Conservation (phyloP, 495 filamentous ascomycete genomes). For the Penicillium cataractarum region DNA sequence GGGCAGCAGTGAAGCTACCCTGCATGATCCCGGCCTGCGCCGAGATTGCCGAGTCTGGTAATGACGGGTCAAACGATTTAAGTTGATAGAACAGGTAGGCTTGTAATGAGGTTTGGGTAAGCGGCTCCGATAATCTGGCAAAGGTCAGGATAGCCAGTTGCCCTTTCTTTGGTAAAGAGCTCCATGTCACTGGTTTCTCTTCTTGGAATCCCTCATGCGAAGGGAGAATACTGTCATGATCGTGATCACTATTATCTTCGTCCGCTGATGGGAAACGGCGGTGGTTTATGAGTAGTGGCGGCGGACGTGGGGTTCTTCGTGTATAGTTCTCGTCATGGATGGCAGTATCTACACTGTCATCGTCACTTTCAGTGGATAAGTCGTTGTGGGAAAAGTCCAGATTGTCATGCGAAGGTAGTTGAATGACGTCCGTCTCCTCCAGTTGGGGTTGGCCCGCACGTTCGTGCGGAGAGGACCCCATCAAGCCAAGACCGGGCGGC, state of each 20-base stretch:
- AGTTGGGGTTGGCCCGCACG: constrained; percentile 7
- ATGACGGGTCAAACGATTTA: constrained; percentile 64
- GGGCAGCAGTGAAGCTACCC: constrained; percentile 75
- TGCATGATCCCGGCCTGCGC: constrained; percentile 76
- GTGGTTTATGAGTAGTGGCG: constrained; percentile 23
- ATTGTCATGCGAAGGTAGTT: background rate
- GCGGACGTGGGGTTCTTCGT: constrained; percentile 2
- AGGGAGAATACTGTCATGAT: constrained; percentile 16
- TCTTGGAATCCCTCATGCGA: constrained; percentile 5
- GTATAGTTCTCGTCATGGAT: background rate
- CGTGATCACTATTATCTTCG: constrained; percentile 22
- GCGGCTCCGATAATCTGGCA: constrained; percentile 75
- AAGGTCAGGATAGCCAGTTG: constrained; percentile 76
- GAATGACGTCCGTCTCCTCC: constrained; percentile 7
- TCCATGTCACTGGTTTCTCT: constrained; percentile 63
- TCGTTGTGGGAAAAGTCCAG: background rate
- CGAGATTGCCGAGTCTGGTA: constrained; percentile 70
- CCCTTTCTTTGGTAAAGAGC: constrained; percentile 69
- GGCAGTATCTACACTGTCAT: constrained; percentile 9
- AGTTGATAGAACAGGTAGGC: constrained; percentile 77
- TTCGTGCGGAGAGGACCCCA: constrained; percentile 15
- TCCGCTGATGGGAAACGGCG: constrained; percentile 25
- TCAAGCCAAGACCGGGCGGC: constrained; percentile 10
- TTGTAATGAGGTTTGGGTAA: constrained; percentile 77
- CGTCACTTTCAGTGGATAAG: constrained; percentile 4